Conservation (phyloP, 345 rosid genomes). For the Trapa bicornis region DNA sequence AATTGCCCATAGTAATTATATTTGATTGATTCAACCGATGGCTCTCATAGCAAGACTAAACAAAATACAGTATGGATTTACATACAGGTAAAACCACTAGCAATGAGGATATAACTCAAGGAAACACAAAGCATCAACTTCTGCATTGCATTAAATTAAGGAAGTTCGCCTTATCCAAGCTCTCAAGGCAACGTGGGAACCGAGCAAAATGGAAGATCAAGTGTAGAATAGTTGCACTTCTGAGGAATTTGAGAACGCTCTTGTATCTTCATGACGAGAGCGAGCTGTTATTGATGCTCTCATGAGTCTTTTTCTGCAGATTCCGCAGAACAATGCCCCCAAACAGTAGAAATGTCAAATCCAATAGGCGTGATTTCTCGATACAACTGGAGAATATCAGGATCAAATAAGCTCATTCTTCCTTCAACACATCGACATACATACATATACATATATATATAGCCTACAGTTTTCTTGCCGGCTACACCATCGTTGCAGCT, state of each 20-base stretch:
- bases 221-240: constrained; percentile 14
- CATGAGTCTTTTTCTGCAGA: constrained; percentile 33
- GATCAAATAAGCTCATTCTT: neutral
- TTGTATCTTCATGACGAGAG: constrained; percentile 34
- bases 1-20: neutral
- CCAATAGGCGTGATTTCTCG: neutral
- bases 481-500: constrained; percentile 9
- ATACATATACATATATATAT: no score
- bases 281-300: constrained; percentile 29
- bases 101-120: neutral
- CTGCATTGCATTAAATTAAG: neutral
- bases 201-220: neutral
- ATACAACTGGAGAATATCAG: neutral
- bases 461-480: constrained; percentile 23
- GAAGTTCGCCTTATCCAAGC: neutral
- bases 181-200: neutral
- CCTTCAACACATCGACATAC: neutral
- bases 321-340: neutral
- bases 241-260: constrained; percentile 23
- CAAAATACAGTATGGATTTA: neutral
- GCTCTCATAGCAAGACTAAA: neutral
- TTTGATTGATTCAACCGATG: neutral
- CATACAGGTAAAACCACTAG: neutral
- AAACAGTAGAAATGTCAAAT: neutral
- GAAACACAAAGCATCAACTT: neutral